These are phyloP conservation scores for Quercus suber DNA, from an alignment of 306 rosid genomes.

Conservation along the genomic window DNA sequence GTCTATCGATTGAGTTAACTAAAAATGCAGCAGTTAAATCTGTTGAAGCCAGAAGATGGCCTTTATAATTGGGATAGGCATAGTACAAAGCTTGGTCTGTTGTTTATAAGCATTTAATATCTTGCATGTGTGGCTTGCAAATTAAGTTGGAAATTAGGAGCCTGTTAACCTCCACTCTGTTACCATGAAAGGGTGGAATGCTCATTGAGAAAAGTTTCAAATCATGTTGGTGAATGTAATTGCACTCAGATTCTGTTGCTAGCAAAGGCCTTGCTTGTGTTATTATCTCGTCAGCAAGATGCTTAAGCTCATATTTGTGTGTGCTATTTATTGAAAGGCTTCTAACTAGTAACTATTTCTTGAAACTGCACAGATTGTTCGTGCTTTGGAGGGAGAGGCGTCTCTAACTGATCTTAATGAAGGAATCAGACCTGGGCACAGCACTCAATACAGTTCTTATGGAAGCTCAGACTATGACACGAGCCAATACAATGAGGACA, in stretches of 20 bases:
- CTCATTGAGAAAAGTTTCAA: background rate
- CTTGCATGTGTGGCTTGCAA: background rate
- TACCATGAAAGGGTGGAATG: background rate
- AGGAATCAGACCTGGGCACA: constrained; percentile 73
- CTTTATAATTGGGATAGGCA: background rate
- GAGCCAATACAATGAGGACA: constrained; percentile 79
- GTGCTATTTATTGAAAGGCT: background rate
- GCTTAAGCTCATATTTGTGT: background rate
- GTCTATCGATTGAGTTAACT: background rate
- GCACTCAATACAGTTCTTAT: constrained; percentile 61
- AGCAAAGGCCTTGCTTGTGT: no score
- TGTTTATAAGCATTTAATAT: background rate
- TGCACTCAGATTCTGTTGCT: background rate
- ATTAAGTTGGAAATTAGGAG: background rate
- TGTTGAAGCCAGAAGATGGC: background rate
- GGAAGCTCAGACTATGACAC: constrained; percentile 94
- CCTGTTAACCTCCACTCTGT: background rate
- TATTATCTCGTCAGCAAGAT: background rate
- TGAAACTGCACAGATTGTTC: constrained; percentile 56
- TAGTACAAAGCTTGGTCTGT: background rate
- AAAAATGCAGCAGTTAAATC: background rate
- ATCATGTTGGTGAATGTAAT: background rate
- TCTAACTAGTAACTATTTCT: background rate
- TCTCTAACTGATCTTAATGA: constrained; percentile 86
- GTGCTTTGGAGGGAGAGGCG: constrained; percentile 89